phyloP scores from a whole-genome alignment of 805 yeast genomes.

The Yamadazyma scolyti region DNA sequence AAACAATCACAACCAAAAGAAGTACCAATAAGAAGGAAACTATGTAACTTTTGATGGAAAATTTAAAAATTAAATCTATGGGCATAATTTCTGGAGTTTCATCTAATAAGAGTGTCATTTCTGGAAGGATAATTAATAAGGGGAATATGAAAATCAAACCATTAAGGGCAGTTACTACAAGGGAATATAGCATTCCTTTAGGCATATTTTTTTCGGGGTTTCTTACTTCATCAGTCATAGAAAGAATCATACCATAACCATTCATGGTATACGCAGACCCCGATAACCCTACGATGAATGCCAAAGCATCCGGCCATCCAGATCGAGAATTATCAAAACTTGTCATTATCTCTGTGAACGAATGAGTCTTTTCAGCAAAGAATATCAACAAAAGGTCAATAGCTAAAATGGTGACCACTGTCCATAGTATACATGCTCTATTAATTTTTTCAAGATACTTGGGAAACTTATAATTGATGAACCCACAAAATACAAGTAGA shows the following conservation, averaged over 20 bases:
- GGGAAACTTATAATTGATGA: conserved; percentile 61
- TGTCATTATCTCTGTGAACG: conserved; percentile 56
- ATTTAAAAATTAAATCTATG: conserved; percentile 69
- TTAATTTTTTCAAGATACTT: conserved; percentile 60
- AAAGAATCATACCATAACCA: conserved; percentile 79
- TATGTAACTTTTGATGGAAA: conserved; percentile 63
- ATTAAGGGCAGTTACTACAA: conserved; percentile 58
- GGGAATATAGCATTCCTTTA: conserved; percentile 64
- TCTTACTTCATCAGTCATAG: conserved; percentile 79
- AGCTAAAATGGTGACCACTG: conserved; percentile 62
- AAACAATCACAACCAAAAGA: conserved; percentile 62
- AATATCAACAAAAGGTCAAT: conserved; percentile 62
- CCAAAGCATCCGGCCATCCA: conserved; percentile 71
- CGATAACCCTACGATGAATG: conserved; percentile 74
- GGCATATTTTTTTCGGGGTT: conserved; percentile 74
- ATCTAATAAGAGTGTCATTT: conserved; percentile 52
- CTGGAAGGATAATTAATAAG: conserved; percentile 67
- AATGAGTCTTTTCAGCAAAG: conserved; percentile 57
- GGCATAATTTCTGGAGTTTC: conserved; percentile 67
- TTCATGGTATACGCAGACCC: conserved; percentile 76
- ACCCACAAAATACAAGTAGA: conserved; percentile 56
- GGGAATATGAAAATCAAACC: conserved; percentile 75
- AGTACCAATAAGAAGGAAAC: conserved; percentile 68
- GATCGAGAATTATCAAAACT: conserved; percentile 68
- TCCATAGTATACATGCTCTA: conserved; percentile 70